A percentile compares a stretch with the other conserved stretches of the same genome.
Evolutionary conservation across 345 rosid genomes (phyloP).

Genomic region (Hibiscus syriacus): DNA sequence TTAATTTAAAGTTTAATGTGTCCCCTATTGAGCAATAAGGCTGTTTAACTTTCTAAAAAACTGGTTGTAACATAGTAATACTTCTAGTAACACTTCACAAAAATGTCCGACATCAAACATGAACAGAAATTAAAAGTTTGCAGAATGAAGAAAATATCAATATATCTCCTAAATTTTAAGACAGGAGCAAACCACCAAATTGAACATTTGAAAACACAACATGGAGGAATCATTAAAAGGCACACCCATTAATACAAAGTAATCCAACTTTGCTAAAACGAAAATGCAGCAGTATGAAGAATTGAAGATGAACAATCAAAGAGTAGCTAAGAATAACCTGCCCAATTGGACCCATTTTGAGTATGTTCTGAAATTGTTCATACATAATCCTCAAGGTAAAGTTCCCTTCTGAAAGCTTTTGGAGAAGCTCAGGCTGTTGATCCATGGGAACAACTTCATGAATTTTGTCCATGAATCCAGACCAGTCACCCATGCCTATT

Average conservation of each 20-base stretch:
- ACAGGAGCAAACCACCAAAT: background rate
- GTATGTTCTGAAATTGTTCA: slow-evolving; percentile 77
- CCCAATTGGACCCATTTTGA: slow-evolving; percentile 85
- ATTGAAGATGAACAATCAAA: too few relatives aligned
- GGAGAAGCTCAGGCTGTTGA: slow-evolving; percentile 90
- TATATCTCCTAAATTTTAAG: background rate
- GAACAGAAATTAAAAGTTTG: background rate
- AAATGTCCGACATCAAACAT: background rate
- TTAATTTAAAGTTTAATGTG: background rate
- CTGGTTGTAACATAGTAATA: background rate
- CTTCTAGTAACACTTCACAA: background rate
- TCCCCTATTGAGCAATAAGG: background rate
- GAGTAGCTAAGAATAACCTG: too few relatives aligned
- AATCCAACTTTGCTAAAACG: background rate
- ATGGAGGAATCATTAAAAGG: too few relatives aligned
- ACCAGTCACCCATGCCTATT: slow-evolving; percentile 91
- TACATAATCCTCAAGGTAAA: slow-evolving; percentile 86
- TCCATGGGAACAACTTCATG: slow-evolving; percentile 94
- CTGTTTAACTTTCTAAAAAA: background rate
- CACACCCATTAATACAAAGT: background rate
- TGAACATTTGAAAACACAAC: background rate
- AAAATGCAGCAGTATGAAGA: background rate
- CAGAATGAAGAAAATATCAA: background rate
- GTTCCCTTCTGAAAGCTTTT: slow-evolving; percentile 88
- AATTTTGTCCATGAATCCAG: slow-evolving; percentile 91